phyloP scores from a whole-genome alignment of 306 rosid species.

The Albizia julibrissin region DNA sequence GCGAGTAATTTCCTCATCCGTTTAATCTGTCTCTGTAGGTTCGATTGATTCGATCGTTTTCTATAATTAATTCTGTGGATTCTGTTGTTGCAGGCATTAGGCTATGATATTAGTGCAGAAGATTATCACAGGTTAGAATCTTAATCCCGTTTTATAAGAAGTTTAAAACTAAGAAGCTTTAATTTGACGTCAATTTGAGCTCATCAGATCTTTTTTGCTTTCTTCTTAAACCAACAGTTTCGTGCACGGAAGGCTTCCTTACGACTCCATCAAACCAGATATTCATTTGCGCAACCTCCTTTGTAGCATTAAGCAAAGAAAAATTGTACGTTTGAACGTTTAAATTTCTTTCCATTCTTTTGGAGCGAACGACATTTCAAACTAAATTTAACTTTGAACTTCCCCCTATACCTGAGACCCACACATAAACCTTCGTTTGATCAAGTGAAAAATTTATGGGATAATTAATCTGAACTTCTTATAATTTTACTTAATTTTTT shows the following conservation, averaged over 20 bases:
- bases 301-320: slow-evolving; percentile 62
- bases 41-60: not conserved
- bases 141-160: not conserved
- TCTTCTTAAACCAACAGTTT: slow-evolving; percentile 38
- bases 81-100: slow-evolving; percentile 56
- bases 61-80: not conserved
- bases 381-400: not conserved
- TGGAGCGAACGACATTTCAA: not conserved
- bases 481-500: too few relatives aligned
- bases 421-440: not conserved
- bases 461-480: too few relatives aligned
- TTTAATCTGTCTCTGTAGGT: not conserved
- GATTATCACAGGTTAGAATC: slow-evolving; percentile 70
- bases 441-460: too few relatives aligned
- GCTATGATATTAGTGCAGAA: slow-evolving; percentile 67
- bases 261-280: slow-evolving; percentile 69
- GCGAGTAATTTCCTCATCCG: slow-evolving; percentile 41
- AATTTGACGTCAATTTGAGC: not conserved
- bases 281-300: slow-evolving; percentile 65
- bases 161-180: not conserved
- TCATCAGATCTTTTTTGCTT: not conserved
- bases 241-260: slow-evolving; percentile 93
- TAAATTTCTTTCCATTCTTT: not conserved
- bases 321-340: slow-evolving; percentile 48
- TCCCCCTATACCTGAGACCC: not conserved